phyloP scores from a whole-genome alignment of 306 rosid genomes.

The Glycine tomentella region DNA sequence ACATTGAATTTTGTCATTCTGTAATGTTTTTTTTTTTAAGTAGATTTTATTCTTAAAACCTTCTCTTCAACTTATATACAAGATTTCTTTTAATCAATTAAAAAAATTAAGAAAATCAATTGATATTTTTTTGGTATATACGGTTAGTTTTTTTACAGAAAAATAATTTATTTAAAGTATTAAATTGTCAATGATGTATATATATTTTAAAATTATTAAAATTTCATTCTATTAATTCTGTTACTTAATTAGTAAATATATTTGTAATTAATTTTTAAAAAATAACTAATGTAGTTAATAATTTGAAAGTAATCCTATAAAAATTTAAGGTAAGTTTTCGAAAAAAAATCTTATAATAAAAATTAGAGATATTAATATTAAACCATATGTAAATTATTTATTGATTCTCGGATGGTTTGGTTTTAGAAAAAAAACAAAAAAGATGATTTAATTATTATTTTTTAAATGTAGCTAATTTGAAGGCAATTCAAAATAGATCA shows the following conservation, averaged over 20 bases:
- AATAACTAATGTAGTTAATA: background rate
- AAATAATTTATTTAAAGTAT: no score
- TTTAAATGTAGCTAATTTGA: background rate
- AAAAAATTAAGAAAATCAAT: no score
- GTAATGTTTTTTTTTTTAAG: no score
- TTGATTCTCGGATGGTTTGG: background rate
- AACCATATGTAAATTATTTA: background rate
- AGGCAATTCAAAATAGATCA: no score
- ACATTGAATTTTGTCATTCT: slow-evolving; percentile 1
- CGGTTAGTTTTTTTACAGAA: no score
- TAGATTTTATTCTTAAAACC: background rate
- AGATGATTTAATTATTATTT: background rate
- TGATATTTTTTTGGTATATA: no score
- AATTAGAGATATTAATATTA: no score
- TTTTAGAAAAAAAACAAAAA: background rate
- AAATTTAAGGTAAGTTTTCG: background rate
- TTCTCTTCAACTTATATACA: background rate
- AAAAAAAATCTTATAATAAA: background rate
- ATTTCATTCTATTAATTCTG: background rate
- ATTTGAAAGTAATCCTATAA: background rate
- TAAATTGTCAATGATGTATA: no score
- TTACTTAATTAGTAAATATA: background rate
- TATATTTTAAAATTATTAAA: background rate
- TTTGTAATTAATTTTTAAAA: background rate
- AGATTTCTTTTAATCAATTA: no score